Evolutionary conservation across 805 yeast genomes (phyloP), one percentile per base, ranked within the genome.

Genomic region (Maudiozyma turicensis): DNA sequence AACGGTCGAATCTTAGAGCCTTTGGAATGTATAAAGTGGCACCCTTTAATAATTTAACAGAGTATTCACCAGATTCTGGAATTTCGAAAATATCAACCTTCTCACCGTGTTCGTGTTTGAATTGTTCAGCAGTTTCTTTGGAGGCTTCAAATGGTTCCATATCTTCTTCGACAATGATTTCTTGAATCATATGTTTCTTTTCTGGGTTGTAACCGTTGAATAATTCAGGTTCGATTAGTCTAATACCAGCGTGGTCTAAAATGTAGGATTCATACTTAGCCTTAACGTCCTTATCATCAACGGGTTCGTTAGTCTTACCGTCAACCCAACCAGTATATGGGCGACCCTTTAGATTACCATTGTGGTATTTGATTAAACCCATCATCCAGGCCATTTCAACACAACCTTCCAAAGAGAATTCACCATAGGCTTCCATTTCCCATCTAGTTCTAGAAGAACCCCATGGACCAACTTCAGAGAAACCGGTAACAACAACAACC

Each of bases 371-470:
- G 73, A 93, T 90, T 66, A 86, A 78, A 58, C 97, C 97, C 98
- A 93, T 93, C 60, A 93, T 90, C 97, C 98, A 93, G 45, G 99
- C 98, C 95, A 93, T 90, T 74, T 93, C 99, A 65, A 93, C 84
- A 65, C 96, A 85, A 64, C 99, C 99, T 72, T 93, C 99, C 60
- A 93, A 74, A 8, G 97, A 90, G 72, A 93, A 93, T 65, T 86
- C 88, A 63, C 99, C 99, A 52, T 69, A 58, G 43, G 97, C 87
- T 74, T 93, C 99, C 95, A 93, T 93, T 72, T 93, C 98, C 99
- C 99, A 93, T 77, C 99, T 82, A 50, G 99, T 93, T 78, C 98
- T 86, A 38, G 99, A 73, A 68, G 90, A 89, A 80, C 99, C 99
- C 96, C 97, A 95, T 63, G 99, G 99, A 66, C 97, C 95, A 59